phyloP scores from a whole-genome alignment of 208 protist genomes.

The Acanthamoeba healyi region DNA sequence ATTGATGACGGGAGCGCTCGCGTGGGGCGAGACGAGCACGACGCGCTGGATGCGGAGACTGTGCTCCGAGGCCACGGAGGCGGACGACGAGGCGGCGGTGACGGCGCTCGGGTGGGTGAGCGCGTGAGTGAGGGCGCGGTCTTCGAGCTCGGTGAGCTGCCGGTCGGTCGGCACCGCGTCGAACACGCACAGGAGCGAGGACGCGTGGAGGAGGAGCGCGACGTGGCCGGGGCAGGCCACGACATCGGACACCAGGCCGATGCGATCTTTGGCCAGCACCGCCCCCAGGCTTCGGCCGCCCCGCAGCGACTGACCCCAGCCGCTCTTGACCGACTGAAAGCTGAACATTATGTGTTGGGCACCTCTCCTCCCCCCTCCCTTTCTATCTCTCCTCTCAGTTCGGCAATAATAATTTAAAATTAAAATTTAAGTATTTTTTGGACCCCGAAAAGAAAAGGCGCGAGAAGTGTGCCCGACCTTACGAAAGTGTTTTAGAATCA shows the following conservation, averaged over 20 bases:
- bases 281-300: background rate
- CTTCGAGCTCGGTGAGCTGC: constrained; percentile 39
- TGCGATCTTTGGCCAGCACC: constrained; percentile 13
- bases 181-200: constrained; percentile 55
- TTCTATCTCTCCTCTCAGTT: background rate
- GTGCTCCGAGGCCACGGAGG: background rate
- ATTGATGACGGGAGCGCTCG: constrained; percentile 24
- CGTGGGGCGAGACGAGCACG: constrained; percentile 49
- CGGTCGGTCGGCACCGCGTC: constrained; percentile 8
- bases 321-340: constrained; percentile 41
- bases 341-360: background rate
- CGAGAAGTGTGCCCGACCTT: background rate
- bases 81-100: background rate
- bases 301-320: constrained; percentile 19
- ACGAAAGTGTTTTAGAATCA: background rate
- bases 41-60: constrained; percentile 11
- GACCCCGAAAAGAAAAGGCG: background rate
- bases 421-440: background rate
- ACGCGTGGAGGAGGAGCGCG: constrained; percentile 32
- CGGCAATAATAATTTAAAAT: too few relatives aligned
- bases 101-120: background rate
- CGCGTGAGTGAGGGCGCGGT: constrained; percentile 29
- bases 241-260: constrained; percentile 20
- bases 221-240: constrained; percentile 32
- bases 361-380: too few relatives aligned